These are phyloP conservation scores for Saururus chinensis DNA, from an alignment of 164 flowering plant genomes.

Conservation along the genomic window DNA sequence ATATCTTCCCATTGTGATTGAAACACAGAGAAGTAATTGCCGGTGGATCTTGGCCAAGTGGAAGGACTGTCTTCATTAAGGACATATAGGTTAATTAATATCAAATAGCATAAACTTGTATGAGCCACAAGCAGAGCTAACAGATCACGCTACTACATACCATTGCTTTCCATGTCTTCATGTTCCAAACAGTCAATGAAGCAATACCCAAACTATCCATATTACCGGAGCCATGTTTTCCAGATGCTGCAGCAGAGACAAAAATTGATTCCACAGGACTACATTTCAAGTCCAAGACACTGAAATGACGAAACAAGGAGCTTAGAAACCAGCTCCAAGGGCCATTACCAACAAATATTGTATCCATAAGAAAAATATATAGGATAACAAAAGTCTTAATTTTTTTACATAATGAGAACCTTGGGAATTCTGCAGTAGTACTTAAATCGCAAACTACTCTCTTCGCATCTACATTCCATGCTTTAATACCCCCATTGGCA, in stretches of 20 bases:
- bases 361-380: neutral
- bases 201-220: constrained; percentile 62
- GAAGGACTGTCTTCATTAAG: constrained; percentile 89
- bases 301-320: constrained; percentile 24
- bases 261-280: constrained; percentile 95
- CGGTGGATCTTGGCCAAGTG: constrained; percentile 95
- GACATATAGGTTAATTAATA: constrained; percentile 10
- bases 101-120: neutral
- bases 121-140: neutral
- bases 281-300: constrained; percentile 85
- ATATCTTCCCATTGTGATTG: constrained; percentile 94
- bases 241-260: constrained; percentile 94
- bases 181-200: constrained; percentile 92
- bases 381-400: neutral
- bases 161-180: constrained; percentile 96
- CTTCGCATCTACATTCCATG: constrained; percentile 99
- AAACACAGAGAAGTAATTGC: constrained; percentile 89
- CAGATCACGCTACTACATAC: constrained; percentile 28
- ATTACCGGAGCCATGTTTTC: constrained; percentile 40
- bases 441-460: constrained; percentile 92
- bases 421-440: constrained; percentile 66
- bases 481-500: constrained; percentile 88
- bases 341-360: neutral
- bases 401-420: constrained; percentile 25
- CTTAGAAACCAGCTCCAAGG: constrained; percentile 3